Evolutionary conservation across 805 yeast species (phyloP).

Genomic region (Ogataea neopini): DNA sequence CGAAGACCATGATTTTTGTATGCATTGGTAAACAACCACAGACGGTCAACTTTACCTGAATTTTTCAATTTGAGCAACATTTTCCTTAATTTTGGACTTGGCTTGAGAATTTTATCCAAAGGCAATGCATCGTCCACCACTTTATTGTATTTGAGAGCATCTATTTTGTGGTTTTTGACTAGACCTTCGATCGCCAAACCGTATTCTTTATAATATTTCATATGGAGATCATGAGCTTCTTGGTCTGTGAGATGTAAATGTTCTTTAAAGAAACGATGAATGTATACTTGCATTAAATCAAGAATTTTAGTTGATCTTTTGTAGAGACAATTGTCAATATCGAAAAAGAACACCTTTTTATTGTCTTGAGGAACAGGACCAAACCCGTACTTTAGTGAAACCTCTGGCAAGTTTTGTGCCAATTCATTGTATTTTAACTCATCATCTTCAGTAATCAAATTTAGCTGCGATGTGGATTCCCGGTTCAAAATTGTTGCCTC

Average conservation of each 20-base stretch:
- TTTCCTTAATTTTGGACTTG: slow-evolving; percentile 55
- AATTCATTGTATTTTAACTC: slow-evolving; percentile 16
- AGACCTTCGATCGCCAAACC: slow-evolving; percentile 95
- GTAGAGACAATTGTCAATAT: slow-evolving; percentile 91
- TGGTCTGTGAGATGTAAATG: slow-evolving; percentile 62
- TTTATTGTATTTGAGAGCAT: slow-evolving; percentile 84
- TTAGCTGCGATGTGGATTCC: slow-evolving; percentile 17
- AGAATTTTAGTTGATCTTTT: slow-evolving; percentile 72
- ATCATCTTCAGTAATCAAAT: slow-evolving; percentile 11
- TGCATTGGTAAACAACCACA: slow-evolving; percentile 96
- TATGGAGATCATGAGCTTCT: slow-evolving; percentile 72
- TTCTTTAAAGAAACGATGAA: slow-evolving; percentile 76
- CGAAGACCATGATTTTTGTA: slow-evolving; percentile 87
- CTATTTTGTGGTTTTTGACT: slow-evolving; percentile 65
- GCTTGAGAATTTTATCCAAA: slow-evolving; percentile 70
- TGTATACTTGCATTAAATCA: slow-evolving; percentile 83
- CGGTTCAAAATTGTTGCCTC: slow-evolving; percentile 15
- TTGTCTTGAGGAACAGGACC: slow-evolving; percentile 31
- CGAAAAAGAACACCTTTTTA: slow-evolving; percentile 67
- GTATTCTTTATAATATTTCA: slow-evolving; percentile 76
- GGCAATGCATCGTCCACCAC: slow-evolving; percentile 94
- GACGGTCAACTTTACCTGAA: slow-evolving; percentile 56
- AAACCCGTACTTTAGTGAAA: slow-evolving; percentile 29
- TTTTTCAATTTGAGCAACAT: slow-evolving; percentile 48
- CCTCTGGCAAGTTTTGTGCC: slow-evolving; percentile 29